Evolutionary conservation across 495 filamentous ascomycete species (phyloP), one percentile per base, ranked within the genome.

Genomic region (Penicillium alfredii): DNA sequence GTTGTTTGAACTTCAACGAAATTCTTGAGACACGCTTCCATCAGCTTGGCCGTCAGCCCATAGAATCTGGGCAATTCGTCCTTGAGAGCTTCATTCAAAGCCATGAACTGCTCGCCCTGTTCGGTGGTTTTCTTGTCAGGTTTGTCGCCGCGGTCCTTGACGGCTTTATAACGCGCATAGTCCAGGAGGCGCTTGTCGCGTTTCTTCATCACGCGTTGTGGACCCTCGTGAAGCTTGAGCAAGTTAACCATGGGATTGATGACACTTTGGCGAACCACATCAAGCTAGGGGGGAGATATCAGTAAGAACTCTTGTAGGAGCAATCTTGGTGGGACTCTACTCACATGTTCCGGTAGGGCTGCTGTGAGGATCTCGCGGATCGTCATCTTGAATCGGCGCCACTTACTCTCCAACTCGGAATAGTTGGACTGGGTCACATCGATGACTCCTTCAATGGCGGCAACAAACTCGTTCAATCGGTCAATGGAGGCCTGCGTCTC

Each of bases 51-150:
- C 1, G 88, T 94, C 31, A 88, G 58, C 8, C 61, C 60, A 41
- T 86, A 95, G 8, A 99, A 77, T 50, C 81, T 84, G 8, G 92
- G 92, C 16, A 99, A 71, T 49, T 97, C 90, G 26, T 89, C 81
- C 57, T 94, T 96, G 39, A 97, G 66, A 0, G 88, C 83, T 20
- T 95, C 85, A 47, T 96, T 97, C 33, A 97, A 68, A 6, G 88
- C 88, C 33, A 81, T 69, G 54, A 92, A 97, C 52, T 88, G 82
- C 41, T 94, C 85, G 4, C 82, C 86, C 30, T 84, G 77, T 34
- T 94, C 87, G 1, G 72, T 64, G 0, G 86, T 82, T 49, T 88
- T 89, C 53, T 84, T 84, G 51, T 94, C 88, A 6, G 81, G 70
- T 34, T 82, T 85, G 49, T 92, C 86, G 19, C 84, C 84, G 25